These are phyloP conservation scores for Kwoniella sp. DNA, from an alignment of 768 basidiomycete genomes.

Conservation along the genomic window DNA sequence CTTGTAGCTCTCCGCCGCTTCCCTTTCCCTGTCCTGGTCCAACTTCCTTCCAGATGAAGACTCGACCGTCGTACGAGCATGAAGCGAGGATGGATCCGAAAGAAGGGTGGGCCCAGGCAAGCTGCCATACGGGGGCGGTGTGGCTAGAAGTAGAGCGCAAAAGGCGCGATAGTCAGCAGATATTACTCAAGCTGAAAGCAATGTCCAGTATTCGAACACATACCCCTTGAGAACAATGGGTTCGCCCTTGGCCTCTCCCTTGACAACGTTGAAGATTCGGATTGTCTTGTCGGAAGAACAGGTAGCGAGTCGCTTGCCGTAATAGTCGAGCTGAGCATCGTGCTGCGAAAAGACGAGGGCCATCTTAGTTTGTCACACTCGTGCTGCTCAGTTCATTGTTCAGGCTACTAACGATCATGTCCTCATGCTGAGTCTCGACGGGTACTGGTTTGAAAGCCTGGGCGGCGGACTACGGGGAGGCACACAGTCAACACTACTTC, in stretches of 20 bases:
- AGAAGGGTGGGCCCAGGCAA: constrained; percentile 97
- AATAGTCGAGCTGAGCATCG: constrained; percentile 97
- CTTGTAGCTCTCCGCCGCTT: constrained; percentile 56
- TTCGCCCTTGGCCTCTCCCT: constrained; percentile 66
- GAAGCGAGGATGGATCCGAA: constrained; percentile 95
- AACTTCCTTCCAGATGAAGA: constrained; percentile 93
- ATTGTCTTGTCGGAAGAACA: constrained; percentile 95
- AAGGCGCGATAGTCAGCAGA: background rate
- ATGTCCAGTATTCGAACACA: constrained; percentile 7
- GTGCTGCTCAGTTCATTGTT: too few relatives aligned
- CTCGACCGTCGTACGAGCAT: constrained; percentile 98
- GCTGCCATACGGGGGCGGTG: constrained; percentile 96
- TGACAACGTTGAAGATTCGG: constrained; percentile 90
- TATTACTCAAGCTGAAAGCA: background rate
- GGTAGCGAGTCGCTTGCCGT: constrained; percentile 92
- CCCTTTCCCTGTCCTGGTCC: constrained; percentile 43
- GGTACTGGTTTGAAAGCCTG: constrained; percentile 52
- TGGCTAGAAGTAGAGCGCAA: constrained; percentile 62
- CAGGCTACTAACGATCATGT: constrained; percentile 97
- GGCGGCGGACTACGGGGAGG: constrained; percentile 25
- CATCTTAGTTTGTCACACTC: too few relatives aligned
- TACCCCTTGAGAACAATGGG: constrained; percentile 56
- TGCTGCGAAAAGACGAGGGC: constrained; percentile 65
- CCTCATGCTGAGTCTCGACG: constrained; percentile 94
- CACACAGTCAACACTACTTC: too few relatives aligned